A percentile compares a stretch with the other conserved stretches of the same genome.
Evolutionary conservation across 176 grass and related monocot species (phyloP).

Genomic region (Coix lacrymajobi): DNA sequence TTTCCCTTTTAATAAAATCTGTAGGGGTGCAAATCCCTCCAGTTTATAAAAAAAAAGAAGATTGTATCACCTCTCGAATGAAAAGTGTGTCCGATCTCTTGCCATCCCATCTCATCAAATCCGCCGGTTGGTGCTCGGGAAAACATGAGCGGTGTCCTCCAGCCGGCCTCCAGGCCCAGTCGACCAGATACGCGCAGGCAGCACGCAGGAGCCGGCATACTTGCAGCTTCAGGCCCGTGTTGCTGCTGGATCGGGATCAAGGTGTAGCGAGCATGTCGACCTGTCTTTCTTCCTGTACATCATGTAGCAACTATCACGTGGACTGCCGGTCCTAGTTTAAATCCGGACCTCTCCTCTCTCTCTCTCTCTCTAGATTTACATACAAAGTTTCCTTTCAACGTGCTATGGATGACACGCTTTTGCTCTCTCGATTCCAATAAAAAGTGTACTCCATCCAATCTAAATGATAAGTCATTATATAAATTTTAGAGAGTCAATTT

Average conservation of each 20-base stretch:
- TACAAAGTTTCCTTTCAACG: neutral
- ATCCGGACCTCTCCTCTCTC: neutral
- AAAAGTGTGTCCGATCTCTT: too few species aligned
- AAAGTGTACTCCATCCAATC: too few species aligned
- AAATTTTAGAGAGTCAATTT: too few species aligned
- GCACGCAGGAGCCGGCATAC: neutral
- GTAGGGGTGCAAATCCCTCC: too few species aligned
- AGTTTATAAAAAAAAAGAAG: too few species aligned
- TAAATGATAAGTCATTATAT: too few species aligned
- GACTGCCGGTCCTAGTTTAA: neutral
- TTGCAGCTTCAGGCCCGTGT: neutral
- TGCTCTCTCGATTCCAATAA: too few species aligned
- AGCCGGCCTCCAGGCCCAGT: too few species aligned
- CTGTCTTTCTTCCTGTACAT: neutral
- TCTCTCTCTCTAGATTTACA: neutral
- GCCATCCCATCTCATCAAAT: neutral
- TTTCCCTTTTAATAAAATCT: too few species aligned
- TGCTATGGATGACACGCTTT: neutral
- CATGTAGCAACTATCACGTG: neutral
- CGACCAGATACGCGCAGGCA: neutral
- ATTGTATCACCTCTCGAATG: too few species aligned
- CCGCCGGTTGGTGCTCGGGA: neutral
- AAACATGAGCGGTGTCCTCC: neutral
- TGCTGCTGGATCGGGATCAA: neutral
- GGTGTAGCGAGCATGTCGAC: neutral